Percentiles rank a stretch among this genome's conserved stretches.
Conservation (phyloP, 306 rosid genomes). For the Comarum palustre region DNA sequence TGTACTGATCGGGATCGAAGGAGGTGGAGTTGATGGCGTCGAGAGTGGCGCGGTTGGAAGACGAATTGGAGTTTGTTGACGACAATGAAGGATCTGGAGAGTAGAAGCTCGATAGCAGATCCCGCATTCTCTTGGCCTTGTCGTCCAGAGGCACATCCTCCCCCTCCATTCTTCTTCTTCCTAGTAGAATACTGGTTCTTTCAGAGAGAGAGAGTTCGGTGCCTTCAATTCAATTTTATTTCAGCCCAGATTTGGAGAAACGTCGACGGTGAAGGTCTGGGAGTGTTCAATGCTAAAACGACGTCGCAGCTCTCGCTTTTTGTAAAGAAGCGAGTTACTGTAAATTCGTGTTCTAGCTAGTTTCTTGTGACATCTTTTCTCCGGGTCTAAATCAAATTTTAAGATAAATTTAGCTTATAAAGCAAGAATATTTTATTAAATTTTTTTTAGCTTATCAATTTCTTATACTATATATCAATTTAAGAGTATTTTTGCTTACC, state of each 20-base stretch:
- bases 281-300: neutral
- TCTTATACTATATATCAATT: too few relatives aligned
- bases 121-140: conserved; percentile 90
- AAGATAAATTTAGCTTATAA: too few relatives aligned
- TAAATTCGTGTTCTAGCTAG: too few relatives aligned
- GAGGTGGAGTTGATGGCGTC: conserved; percentile 75
- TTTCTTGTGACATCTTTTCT: too few relatives aligned
- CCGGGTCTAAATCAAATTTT: too few relatives aligned
- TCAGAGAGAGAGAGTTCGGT: neutral
- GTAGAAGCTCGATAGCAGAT: conserved; percentile 93
- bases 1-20: conserved; percentile 85
- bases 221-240: too few relatives aligned
- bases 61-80: conserved; percentile 31
- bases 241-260: neutral
- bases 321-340: too few relatives aligned
- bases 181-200: too few relatives aligned
- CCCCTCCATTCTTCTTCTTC: conserved; percentile 46
- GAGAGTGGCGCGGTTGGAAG: conserved; percentile 45
- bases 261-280: neutral
- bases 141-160: conserved; percentile 65
- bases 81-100: conserved; percentile 67
- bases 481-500: too few relatives aligned
- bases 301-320: neutral
- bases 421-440: too few relatives aligned
- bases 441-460: too few relatives aligned